These are phyloP conservation scores for Trametes punicea DNA, from an alignment of 768 basidiomycete species.

Conservation along the genomic window DNA sequence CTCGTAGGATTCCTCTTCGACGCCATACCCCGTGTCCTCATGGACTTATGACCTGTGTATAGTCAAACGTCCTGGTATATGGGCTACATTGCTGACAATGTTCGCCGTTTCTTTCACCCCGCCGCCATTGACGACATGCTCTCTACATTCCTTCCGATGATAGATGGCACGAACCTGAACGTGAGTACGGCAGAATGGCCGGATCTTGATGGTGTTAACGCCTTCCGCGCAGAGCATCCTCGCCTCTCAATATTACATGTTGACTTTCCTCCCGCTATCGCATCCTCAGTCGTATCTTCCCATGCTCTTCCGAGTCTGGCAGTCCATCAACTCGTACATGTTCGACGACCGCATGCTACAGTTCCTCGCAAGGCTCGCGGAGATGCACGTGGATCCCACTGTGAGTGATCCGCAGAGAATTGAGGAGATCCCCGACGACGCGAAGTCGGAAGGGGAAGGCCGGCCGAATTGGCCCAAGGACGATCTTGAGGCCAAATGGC, in stretches of 20 bases:
- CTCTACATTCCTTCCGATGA: conserved; percentile 72
- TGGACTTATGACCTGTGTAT: background rate
- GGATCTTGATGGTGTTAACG: conserved; percentile 2
- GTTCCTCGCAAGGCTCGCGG: conserved; percentile 72
- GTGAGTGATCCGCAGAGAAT: conserved; percentile 72
- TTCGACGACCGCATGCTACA: conserved; percentile 90
- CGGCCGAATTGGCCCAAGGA: conserved; percentile 53
- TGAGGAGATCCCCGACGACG: conserved; percentile 67
- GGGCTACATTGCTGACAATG: conserved; percentile 64
- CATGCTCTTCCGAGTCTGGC: conserved; percentile 84
- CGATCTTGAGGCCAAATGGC: conserved; percentile 36
- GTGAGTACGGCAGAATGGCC: conserved; percentile 39
- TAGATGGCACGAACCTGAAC: conserved; percentile 73
- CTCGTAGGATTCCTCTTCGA: background rate
- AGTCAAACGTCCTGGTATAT: conserved; percentile 78
- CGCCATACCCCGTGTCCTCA: no score
- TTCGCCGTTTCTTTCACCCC: conserved; percentile 85
- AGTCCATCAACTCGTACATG: conserved; percentile 83
- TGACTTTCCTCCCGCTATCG: conserved; percentile 80
- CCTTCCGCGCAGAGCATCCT: conserved; percentile 53
- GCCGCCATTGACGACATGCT: conserved; percentile 86
- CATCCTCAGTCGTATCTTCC: conserved; percentile 84
- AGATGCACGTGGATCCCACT: conserved; percentile 77
- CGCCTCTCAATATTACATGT: conserved; percentile 80
- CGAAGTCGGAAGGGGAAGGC: conserved; percentile 56